Evolutionary conservation across 768 basidiomycete species (phyloP), one percentile per base, ranked within the genome.

Genomic region (Dictyophora rubrovolvata): DNA sequence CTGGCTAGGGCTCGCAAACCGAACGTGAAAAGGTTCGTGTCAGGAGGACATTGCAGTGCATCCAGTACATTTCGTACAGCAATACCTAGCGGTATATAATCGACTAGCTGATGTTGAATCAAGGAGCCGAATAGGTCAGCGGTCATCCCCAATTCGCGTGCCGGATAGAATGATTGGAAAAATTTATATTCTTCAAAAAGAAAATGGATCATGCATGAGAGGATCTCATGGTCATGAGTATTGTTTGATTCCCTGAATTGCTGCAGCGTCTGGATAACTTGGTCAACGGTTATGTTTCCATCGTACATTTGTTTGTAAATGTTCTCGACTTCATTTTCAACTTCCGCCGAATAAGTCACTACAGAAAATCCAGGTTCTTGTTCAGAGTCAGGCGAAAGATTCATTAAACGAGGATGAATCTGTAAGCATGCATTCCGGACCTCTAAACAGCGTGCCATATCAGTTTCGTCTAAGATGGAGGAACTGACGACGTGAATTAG

Each of bases 171-270:
- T 46, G 89, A 87, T 69, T 95, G 92, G 83, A 98, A 96, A 78
- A 97, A 99, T 68, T 93, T 94, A 83, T 96, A 96, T 74, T 99
- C 96, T 82, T 98, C 96, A 73, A 99, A 97, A 48, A 99, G 82
- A 78, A 96, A 95, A 75, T 97, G 94, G 54, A 99, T 86, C 85
- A 96, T 96, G 82, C 93, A 97, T n/a, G 93, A 96, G 69, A 97
- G 97, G 62, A 96, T 83, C 73, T 98, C 93, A 69, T 95, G 92
- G 65, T 97, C 93, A 58, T 85, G 84, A 49, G 85, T 73, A 64
- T 87, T 89, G 34, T 81, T 78, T 33, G 93, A 94, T 53, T 80
- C 82, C 68, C 94, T 93, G 75, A 85, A 83, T 56, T 85, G 82
- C 71, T 90, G 87, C 23, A 99, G 83, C 73, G 93, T 84, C 23